Base-by-base conservation (phyloP, 2,329 filamentous ascomycete genomes). In the Nemania bipapillata region DNA sequence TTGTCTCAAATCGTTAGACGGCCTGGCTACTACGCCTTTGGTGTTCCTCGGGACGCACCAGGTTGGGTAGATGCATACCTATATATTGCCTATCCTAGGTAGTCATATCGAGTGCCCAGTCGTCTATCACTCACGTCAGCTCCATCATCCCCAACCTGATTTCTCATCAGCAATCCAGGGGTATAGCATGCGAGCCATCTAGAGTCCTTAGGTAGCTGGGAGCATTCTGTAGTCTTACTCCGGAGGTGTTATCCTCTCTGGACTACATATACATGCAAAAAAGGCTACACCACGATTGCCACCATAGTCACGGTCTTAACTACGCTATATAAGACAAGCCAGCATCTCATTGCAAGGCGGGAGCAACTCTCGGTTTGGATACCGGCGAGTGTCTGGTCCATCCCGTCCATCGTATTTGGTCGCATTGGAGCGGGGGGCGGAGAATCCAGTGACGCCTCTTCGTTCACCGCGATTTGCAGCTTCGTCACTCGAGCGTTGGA, bases 351-450 rank as follows among this genome's bases (percentile, higher is more conserved):
- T 42, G 40, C 56, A 56, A 61, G 55, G 12, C 28, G 53, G 8
- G 17, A 47, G 60, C 63, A 55, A 53, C 54, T 60, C 47, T 49
- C 65, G 50, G 37, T 57, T 66, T 52, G 26, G 47, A 63, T 62
- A 66, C 60, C 61, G 37, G 53, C n/a, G 30, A 70, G 50, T 66
- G 63, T 70, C 53, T 28, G 28, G 26, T 55, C 65, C 52, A 65
- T 70, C 67, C n/a, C 63, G 26, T 64, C 55, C 40, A 62, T 71
- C 54, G 58, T 70, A 61, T 63, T 56, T 58, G 71, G 68, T 70
- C 58, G 63, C 60, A 63, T 68, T 63, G 66, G 59, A 72, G 73
- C 70, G 72, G 73, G 73, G 73, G 57, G 71, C 40, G 65, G 66
- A 70, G 64, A 73, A 71, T 66, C 63, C 35, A 57, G 57, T 65